Evolutionary conservation across 495 filamentous ascomycete genomes (phyloP).

Genomic region (Neurospora sp.): DNA sequence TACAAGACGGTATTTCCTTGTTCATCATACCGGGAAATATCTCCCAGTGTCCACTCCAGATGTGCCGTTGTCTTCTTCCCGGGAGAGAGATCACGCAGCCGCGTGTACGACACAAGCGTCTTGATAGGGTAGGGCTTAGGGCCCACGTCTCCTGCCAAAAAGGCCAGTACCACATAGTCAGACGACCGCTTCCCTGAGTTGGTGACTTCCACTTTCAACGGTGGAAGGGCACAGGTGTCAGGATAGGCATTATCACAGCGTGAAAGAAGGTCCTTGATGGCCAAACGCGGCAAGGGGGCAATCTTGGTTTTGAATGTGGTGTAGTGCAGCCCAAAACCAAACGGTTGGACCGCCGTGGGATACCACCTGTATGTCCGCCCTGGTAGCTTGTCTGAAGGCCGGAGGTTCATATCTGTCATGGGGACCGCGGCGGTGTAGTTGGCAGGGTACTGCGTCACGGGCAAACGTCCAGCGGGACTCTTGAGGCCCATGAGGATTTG

Average conservation of each 20-base stretch:
- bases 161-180: constrained; percentile 51
- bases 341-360: constrained; percentile 28
- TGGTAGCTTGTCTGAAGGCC: constrained; percentile 14
- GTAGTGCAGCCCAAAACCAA: constrained; percentile 43
- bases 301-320: constrained; percentile 42
- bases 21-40: constrained; percentile 47
- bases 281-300: constrained; percentile 22
- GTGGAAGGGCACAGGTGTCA: constrained; percentile 37
- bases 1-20: constrained; percentile 52
- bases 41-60: constrained; percentile 47
- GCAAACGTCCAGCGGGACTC: constrained; percentile 50
- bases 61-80: constrained; percentile 24
- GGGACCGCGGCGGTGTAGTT: constrained; percentile 29
- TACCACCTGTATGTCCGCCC: constrained; percentile 40
- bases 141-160: constrained; percentile 44
- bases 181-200: constrained; percentile 48
- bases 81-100: constrained; percentile 37
- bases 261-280: constrained; percentile 19
- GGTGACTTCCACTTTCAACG: constrained; percentile 20
- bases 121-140: constrained; percentile 55
- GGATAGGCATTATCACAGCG: constrained; percentile 22
- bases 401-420: constrained; percentile 36
- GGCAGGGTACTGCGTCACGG: constrained; percentile 45
- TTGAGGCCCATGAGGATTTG: constrained; percentile 41
- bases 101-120: constrained; percentile 49